Conservation (phyloP, 805 yeast genomes). For the Wickerhamiella alocasiicola region DNA sequence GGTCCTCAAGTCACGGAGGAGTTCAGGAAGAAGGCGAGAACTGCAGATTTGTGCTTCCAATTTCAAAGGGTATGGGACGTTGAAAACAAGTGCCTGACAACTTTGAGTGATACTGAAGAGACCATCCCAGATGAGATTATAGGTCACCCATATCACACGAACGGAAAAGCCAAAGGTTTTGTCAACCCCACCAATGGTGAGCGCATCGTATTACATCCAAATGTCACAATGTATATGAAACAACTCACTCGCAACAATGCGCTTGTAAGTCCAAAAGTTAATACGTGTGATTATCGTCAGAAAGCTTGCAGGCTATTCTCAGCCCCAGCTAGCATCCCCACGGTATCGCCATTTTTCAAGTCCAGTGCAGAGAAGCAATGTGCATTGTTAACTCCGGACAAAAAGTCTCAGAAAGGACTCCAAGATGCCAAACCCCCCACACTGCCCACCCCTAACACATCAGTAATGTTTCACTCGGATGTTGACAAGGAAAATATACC, state of each 20-base stretch:
- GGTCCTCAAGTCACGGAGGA: slow-evolving; percentile 49
- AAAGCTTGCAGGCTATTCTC: background rate
- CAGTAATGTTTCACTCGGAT: too few species aligned
- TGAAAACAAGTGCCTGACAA: slow-evolving; percentile 32
- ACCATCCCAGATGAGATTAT: background rate
- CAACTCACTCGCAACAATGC: background rate
- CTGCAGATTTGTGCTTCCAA: slow-evolving; percentile 66
- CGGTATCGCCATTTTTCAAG: background rate
- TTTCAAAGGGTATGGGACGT: slow-evolving; percentile 83
- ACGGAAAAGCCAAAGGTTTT: background rate
- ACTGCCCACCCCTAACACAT: too few species aligned
- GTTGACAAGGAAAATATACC: slow-evolving; percentile 1
- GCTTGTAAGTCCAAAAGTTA: background rate
- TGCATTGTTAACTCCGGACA: too few species aligned
- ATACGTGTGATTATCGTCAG: background rate
- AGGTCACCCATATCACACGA: background rate
- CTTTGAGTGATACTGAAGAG: slow-evolving; percentile 37
- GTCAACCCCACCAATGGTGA: slow-evolving; percentile 47
- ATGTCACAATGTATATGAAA: background rate
- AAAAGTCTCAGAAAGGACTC: too few species aligned
- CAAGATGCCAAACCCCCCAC: too few species aligned
- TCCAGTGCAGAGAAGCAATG: background rate
- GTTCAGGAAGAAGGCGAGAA: slow-evolving; percentile 44
- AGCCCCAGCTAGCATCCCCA: background rate
- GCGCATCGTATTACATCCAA: slow-evolving; percentile 16